Conservation (phyloP, 2,329 filamentous ascomycete species). For the Seiridium cupressi region DNA sequence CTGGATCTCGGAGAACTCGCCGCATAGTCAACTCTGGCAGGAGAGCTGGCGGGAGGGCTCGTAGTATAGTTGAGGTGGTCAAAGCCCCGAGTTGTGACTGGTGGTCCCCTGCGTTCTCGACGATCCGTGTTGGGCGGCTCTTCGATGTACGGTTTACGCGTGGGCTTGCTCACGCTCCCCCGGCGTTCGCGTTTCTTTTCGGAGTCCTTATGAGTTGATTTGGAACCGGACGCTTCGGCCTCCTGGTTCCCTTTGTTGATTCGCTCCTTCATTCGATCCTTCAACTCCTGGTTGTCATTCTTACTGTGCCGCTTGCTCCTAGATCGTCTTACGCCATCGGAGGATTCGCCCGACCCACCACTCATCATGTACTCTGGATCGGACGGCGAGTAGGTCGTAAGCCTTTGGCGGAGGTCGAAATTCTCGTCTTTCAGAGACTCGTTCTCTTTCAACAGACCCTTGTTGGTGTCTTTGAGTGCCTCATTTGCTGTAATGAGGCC, state of each 20-base stretch:
- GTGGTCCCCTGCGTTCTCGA: background rate
- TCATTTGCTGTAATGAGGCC: background rate
- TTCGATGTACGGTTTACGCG: background rate
- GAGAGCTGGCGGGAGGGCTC: too few species aligned
- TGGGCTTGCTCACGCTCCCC: background rate
- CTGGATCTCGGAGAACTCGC: too few species aligned
- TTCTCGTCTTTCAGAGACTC: background rate
- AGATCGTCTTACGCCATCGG: background rate
- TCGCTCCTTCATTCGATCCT: slow-evolving; percentile 1
- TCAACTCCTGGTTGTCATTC: background rate
- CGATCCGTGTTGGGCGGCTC: background rate
- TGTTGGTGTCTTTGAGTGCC: background rate
- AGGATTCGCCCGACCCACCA: slow-evolving; percentile 6
- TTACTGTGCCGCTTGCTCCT: slow-evolving; percentile 1
- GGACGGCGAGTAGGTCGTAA: background rate
- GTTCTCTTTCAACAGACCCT: background rate
- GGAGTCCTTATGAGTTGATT: background rate
- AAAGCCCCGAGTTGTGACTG: background rate
- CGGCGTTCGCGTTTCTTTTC: background rate
- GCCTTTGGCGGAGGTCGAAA: background rate
- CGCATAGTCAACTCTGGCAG: too few species aligned
- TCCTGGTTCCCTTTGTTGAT: background rate
- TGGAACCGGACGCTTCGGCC: background rate
- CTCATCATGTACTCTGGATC: slow-evolving; percentile 9
- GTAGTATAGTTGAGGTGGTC: too few species aligned